Evolutionary conservation across 164 flowering plant species (phyloP).

Genomic region (Tetrastigma voinierianum): DNA sequence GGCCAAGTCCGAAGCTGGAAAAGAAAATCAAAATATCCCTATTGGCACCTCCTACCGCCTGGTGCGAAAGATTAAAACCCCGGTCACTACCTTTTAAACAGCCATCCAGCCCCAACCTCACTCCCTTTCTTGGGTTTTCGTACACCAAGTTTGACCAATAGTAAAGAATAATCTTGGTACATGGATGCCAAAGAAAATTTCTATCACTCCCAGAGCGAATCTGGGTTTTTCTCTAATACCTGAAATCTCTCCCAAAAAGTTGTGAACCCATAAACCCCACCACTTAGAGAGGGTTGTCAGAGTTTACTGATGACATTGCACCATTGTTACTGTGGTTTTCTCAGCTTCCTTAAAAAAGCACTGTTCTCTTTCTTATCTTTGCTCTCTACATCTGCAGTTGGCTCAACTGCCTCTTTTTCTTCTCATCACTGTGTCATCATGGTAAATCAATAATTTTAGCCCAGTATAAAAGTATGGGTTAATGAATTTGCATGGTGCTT

Average conservation of each 20-base stretch:
- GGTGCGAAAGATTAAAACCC: conserved; percentile 51
- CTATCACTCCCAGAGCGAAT: conserved; percentile 24
- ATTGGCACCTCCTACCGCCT: conserved; percentile 85
- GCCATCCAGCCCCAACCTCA: conserved; percentile 78
- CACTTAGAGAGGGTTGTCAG: conserved; percentile 33
- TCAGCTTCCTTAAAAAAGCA: not conserved
- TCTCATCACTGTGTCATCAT: not conserved
- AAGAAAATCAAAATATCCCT: conserved; percentile 89
- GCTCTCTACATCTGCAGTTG: not conserved
- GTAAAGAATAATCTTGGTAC: conserved; percentile 18
- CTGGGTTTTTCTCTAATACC: conserved; percentile 20
- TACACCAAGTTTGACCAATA: conserved; percentile 13
- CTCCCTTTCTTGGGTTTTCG: conserved; percentile 31
- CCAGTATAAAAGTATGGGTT: too few species aligned
- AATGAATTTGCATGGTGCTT: too few species aligned
- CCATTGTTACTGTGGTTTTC: conserved; percentile 21
- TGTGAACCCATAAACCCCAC: conserved; percentile 33
- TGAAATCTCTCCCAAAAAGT: conserved; percentile 29
- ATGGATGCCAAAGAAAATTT: conserved; percentile 22
- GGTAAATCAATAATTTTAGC: not conserved
- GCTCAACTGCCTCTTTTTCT: not conserved
- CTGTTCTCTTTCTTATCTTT: not conserved
- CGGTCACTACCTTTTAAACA: conserved; percentile 59
- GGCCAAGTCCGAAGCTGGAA: conserved; percentile 86
- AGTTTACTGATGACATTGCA: conserved; percentile 37